These are phyloP conservation scores for Coniella lustricola DNA, from an alignment of 2,329 filamentous ascomycete genomes.

Conservation along the genomic window DNA sequence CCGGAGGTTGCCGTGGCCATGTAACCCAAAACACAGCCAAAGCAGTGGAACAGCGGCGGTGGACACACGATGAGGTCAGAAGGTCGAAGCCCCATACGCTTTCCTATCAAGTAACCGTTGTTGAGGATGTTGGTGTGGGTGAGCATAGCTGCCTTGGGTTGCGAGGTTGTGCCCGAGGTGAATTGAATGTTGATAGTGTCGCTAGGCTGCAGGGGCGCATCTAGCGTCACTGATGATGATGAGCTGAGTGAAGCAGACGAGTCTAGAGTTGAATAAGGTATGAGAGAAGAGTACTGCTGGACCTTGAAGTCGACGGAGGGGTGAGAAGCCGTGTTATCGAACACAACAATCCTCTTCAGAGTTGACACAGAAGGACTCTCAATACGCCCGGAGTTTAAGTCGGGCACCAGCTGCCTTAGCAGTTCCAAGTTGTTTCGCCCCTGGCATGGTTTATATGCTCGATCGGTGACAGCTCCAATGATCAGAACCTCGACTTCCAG, in stretches of 20 bases:
- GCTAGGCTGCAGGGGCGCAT: constrained; percentile 42
- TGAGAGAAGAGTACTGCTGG: constrained; percentile 36
- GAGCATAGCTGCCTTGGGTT: constrained; percentile 87
- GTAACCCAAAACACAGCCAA: constrained; percentile 86
- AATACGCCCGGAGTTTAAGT: constrained; percentile 28
- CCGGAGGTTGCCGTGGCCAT: constrained; percentile 86
- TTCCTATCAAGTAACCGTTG: constrained; percentile 78
- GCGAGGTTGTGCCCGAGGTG: constrained; percentile 88
- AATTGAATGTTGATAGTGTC: constrained; percentile 95
- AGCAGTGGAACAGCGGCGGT: constrained; percentile 83
- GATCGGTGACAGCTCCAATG: constrained; percentile 80
- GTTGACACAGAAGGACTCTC: constrained; percentile 53
- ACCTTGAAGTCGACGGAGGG: constrained; percentile 36
- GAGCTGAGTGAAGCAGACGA: constrained; percentile 19
- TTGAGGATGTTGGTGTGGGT: constrained; percentile 84
- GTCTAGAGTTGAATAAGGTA: constrained; percentile 35
- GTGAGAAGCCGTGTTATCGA: constrained; percentile 64
- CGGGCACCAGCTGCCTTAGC: constrained; percentile 37
- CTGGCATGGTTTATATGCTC: constrained; percentile 56
- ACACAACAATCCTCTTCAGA: constrained; percentile 62
- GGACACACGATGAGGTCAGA: constrained; percentile 76
- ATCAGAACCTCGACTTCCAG: constrained; percentile 68
- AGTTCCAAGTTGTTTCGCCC: constrained; percentile 48
- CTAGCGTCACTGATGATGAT: constrained; percentile 31
- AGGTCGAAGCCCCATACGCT: constrained; percentile 72